Base-by-base conservation (phyloP, 2,329 filamentous ascomycete species). In the Claviceps sp. region DNA sequence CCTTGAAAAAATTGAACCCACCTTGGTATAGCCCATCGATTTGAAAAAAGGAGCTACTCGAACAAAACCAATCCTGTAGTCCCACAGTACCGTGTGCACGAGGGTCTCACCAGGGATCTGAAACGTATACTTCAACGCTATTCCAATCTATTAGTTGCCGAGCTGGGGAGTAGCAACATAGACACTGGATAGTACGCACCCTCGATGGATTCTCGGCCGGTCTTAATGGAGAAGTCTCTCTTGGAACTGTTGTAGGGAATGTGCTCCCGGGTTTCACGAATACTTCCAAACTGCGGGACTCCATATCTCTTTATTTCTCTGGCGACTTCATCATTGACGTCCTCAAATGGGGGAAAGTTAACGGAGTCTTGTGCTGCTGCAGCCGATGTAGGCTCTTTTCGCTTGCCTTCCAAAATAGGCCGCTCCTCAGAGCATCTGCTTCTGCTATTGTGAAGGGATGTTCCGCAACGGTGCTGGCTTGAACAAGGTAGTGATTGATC, bases 201-300 rank as follows among this genome's bases (percentile, higher is more conserved):
- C 76, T 96, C 86, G 59, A 96, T 94, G 55, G 84, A 85, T 59
- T 94, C 87, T 51, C 89, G 76, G 1, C 89, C 88, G 3, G 91
- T 97, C 72, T 88, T 94, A 57, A 84, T 80, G 56, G 83, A 79
- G 61, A 96, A 95, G 54, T 84, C 78, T 67, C 94, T 95, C 74
- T 96, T 97, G 58, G 89, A 87, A 64, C 90, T 95, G 62, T 89
- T 90, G 69, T 97, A 97, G 0, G 91, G 91, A 54, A 96, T 95
- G 61, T 91, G 89, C 49, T 82, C 76, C 57, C 79, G 78, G 55
- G 75, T 84, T 34, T 77, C 71, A 47, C 71, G 68, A 55, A 85
- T 88, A 55, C 74, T 70, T 2, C 79, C 79, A 57, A 82, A 72
- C 1, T 87, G 85, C 51, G 74, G 77, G 50, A 96, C 72, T 72